Conservation (phyloP, 2,329 filamentous ascomycete genomes). For the Xylaria sp. region DNA sequence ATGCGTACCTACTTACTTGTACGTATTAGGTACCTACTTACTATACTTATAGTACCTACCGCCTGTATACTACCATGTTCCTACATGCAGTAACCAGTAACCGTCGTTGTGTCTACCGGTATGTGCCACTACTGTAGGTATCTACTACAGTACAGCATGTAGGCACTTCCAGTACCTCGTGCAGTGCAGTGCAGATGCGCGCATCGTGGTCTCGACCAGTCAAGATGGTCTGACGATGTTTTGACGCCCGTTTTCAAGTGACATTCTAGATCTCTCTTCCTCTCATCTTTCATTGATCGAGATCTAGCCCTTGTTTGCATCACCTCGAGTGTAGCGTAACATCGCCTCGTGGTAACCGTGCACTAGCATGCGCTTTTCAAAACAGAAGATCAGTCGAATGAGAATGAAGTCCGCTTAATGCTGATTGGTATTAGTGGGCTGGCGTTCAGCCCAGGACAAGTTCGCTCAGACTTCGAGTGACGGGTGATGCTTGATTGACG, state of each 20-base stretch:
- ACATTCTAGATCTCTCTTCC: conserved; percentile 9
- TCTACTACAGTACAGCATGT: background rate
- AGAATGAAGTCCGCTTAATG: conserved; percentile 9
- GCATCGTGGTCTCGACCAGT: conserved; percentile 15
- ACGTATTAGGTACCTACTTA: conserved; percentile 7
- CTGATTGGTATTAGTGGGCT: background rate
- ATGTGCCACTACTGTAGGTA: background rate
- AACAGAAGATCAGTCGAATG: conserved; percentile 12
- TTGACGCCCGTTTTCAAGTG: conserved; percentile 13
- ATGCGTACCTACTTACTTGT: conserved; percentile 4
- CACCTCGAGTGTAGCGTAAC: conserved; percentile 21
- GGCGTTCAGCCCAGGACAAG: conserved; percentile 2
- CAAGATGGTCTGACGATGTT: conserved; percentile 7
- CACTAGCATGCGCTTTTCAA: background rate
- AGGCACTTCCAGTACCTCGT: no score
- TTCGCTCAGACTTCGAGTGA: conserved; percentile 1
- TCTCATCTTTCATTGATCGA: conserved; percentile 14
- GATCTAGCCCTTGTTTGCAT: conserved; percentile 27
- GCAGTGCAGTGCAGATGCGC: conserved; percentile 9
- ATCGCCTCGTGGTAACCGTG: conserved; percentile 9
- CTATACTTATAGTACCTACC: background rate
- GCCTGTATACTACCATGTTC: background rate
- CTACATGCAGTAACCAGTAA: background rate
- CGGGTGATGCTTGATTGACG: conserved; percentile 1
- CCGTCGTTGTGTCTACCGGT: no score